Evolutionary conservation across 805 yeast genomes (phyloP).

Genomic region (Candida yuanshanica): DNA sequence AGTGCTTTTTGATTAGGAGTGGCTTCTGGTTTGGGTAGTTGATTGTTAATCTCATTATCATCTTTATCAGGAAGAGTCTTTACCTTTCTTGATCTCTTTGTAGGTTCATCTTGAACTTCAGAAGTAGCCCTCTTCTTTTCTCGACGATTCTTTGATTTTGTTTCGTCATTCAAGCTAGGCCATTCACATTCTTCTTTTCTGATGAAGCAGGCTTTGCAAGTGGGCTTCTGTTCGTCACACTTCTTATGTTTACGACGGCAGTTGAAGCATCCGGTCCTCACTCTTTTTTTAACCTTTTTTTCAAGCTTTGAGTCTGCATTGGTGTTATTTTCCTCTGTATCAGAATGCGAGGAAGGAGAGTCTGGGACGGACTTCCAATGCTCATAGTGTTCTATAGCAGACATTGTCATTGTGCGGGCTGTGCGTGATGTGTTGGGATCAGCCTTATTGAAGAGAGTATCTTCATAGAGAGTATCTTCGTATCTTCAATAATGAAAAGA

Average conservation of each 20-base stretch:
- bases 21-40: neutral
- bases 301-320: too few relatives aligned
- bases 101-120: too few relatives aligned
- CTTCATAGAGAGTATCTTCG: too few relatives aligned
- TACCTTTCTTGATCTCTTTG: too few relatives aligned
- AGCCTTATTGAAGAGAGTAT: too few relatives aligned
- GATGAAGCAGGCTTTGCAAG: constrained; percentile 36
- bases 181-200: constrained; percentile 25
- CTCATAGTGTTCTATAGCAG: too few relatives aligned
- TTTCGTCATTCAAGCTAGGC: constrained; percentile 4
- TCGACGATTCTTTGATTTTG: neutral
- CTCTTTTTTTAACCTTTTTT: constrained; percentile 24
- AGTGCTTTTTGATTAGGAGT: neutral
- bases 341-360: too few relatives aligned
- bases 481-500: too few relatives aligned
- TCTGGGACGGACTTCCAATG: too few relatives aligned
- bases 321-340: too few relatives aligned
- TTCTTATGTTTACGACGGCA: constrained; percentile 61
- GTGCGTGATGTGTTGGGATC: too few relatives aligned
- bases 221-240: constrained; percentile 49
- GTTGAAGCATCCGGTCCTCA: constrained; percentile 51
- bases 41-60: neutral
- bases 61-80: neutral
- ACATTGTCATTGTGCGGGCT: too few relatives aligned
- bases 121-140: neutral